Evolutionary conservation across 2,329 filamentous ascomycete genomes (phyloP), one percentile per base, ranked within the genome.

Genomic region (Diaporthe longicolla): DNA sequence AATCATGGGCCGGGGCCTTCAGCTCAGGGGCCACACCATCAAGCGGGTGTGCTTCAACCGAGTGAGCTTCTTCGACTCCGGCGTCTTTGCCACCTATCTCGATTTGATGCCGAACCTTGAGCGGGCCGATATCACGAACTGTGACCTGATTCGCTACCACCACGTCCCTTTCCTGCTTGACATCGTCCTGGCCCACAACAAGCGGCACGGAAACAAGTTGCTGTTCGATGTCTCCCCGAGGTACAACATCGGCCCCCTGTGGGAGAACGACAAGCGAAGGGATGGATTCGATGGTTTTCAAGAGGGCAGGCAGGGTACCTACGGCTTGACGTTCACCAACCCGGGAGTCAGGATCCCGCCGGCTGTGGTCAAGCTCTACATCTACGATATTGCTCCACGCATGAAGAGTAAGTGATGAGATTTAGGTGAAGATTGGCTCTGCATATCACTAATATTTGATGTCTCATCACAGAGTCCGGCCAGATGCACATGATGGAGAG

Each of bases 401-500:
- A 26, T 74, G 13, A 40, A 72, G 52, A 63, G 74, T 75, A 48
- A 65, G 71, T 71, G 19, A 43, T 29, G 6, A 21, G 17, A 15
- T 2, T 8, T 1, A 7, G 6, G 29, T 1, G 3, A 21, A n/a
- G 6, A 8, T 5, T 32, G 26, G 8, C 26, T 17, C 2, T 29
- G 9, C 5, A 43, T 11, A 1, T 21, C 32, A 19, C 72, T 73
- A 29, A 71, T 45, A 37, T 24, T 19, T 45, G 48, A 29, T 19
- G 6, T 65, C 8, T 29, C 24, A 9, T 26, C 3, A 29, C 40
- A 75, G 74, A 21, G 26, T 45, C 57, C 5, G 61, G 63, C 8
- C 74, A 75, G 61, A 52, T 65, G 35, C 72, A 74, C 37, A 73
- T 75, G 59, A 61, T 74, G 54, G 29, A 26, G 9, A 21, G 37